Base-by-base conservation (phyloP, 306 rosid species). In the Sophora flavescens region DNA sequence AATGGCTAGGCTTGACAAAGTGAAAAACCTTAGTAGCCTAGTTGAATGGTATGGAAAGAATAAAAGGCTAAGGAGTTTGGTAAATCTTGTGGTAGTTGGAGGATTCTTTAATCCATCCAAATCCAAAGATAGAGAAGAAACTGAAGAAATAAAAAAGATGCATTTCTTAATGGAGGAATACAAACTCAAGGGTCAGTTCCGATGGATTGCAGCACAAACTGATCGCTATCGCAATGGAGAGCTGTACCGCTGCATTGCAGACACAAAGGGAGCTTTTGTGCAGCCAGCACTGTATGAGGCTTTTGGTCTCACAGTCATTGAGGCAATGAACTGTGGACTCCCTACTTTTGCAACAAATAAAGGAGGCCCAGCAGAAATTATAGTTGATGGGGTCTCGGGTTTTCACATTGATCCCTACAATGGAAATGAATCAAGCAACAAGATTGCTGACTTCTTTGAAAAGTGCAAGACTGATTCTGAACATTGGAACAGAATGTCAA, bases 341-440 rank as follows among this genome's bases (percentile, higher is more conserved):
- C 98, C 98, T 18, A 86, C 95, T 53, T 94, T 94, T 73, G 98
- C 97, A 3, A 94, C 98, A 36, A 90, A 90, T 68, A 95, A 89
- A 85, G 98, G 98, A 8, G 98, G 97, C 28, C 98, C 98, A 0
- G 98, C 97, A 0, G 98, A 94, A 67, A 94, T 94, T 64, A 87
- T 94, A 42, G 90, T 89, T 33, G 92, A 94, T 58, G 95, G 91
- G 3, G 70, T 92, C 77, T 94, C 98, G 0, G 98, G 97, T 0
- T 90, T 92, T 82, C 98, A 89, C 32, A 85, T 92, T 58, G 78
- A 90, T 68, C 97, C 97, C 0, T 86, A 79, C 73, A 85, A 94
- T 53, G 97, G 95, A 11, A 90, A 81, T 8, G 92, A 94, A 77
- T 86, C 97, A 5, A 85, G 93, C 78, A 84, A 89, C 75, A 94